Evolutionary conservation across 2,329 filamentous ascomycete genomes (phyloP), one percentile per base, ranked within the genome.

Genomic region (Colletotrichum sp.): DNA sequence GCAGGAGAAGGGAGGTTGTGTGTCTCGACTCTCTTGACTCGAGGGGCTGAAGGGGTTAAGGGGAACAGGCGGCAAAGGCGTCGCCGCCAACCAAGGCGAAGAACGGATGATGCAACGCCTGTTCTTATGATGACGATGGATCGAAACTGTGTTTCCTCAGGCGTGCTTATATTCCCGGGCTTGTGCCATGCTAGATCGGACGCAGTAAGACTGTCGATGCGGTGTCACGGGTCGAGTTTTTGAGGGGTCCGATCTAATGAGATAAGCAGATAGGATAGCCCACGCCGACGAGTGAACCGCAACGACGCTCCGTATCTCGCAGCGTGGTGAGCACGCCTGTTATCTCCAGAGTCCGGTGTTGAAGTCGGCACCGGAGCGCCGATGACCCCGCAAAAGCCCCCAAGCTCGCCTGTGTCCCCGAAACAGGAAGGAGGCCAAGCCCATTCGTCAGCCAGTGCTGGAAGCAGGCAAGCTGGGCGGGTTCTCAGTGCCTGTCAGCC

Each of bases 391-490:
- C 70, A 65, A 55, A 48, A 69, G 12, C 34, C 30, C 70, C 39
- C 30, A 21, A 7, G 18, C 34, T 76, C 64, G 64, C 70, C 71
- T 76, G 59, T 64, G 14, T 48, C 10, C 48, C 71, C 57, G 7
- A 76, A 68, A 65, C 16, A 74, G 74, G 74, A 76, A 74, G 71
- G 74, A 76, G 74, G 30, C 26, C 57, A 60, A 72, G 68, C 30
- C 30, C 36, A 24, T 16, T 30, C 14, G 26, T 24, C 32, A 43
- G 24, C 14, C 28, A 32, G 60, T 64, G 60, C 26, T 34, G 32
- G 30, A n/a, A 21, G 13, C 24, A 64, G 30, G 30, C 13, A 64
- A 64, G 24, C 34, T 39, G 32, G 61, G 59, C 59, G 59, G 59
- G 16, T 21, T 66, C 34, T 39, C 63, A 65, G 24, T 39, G 18